These are phyloP conservation scores for Medicago truncatula DNA, from an alignment of 306 rosid genomes.

Conservation along the genomic window DNA sequence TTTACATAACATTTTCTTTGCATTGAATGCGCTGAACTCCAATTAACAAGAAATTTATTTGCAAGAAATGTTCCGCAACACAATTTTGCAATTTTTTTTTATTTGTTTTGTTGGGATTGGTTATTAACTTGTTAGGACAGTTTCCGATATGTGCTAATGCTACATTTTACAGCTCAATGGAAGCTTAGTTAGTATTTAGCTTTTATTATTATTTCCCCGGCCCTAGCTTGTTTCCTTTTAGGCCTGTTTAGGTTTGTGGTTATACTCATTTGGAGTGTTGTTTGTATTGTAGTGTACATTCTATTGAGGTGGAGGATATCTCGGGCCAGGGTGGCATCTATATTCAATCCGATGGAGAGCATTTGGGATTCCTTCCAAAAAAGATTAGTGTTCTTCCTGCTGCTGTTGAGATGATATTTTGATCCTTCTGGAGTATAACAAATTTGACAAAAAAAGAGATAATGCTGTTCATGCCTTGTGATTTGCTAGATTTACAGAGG, in stretches of 20 bases:
- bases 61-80: neutral
- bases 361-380: constrained; percentile 88
- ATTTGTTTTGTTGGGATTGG: neutral
- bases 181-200: constrained; percentile 2
- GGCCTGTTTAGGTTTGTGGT: constrained; percentile 25
- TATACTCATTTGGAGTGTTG: constrained; percentile 35
- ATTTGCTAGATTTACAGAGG: constrained; percentile 26
- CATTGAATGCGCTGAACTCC: neutral
- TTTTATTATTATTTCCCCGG: neutral
- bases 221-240: neutral
- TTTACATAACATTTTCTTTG: neutral
- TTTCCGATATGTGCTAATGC: constrained; percentile 1
- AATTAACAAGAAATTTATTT: neutral
- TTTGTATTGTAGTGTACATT: constrained; percentile 56
- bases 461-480: constrained; percentile 33
- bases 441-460: neutral
- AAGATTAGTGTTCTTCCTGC: constrained; percentile 72
- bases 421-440: constrained; percentile 39
- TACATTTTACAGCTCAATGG: neutral
- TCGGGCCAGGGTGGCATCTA: constrained; percentile 62
- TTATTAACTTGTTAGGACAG: constrained; percentile 31
- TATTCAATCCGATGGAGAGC: constrained; percentile 95
- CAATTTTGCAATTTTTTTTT: neutral
- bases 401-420: constrained; percentile 87
- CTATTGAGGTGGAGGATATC: constrained; percentile 80